A percentile compares a stretch with the other conserved stretches of the same genome.
Conservation (phyloP, 306 rosid species). For the Inga oerstediana region DNA sequence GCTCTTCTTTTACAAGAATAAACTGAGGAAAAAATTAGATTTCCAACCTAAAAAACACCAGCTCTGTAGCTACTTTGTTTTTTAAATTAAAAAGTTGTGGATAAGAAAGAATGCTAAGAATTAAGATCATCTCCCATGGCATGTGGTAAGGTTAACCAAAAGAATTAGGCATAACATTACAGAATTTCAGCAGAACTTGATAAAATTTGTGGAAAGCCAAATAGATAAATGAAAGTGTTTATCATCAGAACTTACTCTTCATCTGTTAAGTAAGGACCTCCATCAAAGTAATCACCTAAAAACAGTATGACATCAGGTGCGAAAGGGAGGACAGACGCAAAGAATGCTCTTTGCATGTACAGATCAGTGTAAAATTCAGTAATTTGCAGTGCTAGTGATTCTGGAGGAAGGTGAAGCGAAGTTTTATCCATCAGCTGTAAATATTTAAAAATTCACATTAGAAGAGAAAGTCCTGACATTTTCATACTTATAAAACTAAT, state of each 20-base stretch:
- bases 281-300: conserved; percentile 86
- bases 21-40: background rate
- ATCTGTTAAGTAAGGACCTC: conserved; percentile 69
- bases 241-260: conserved; percentile 67
- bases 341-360: conserved; percentile 81
- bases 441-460: conserved; percentile 23
- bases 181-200: conserved; percentile 22
- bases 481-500: background rate
- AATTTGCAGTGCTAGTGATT: conserved; percentile 69
- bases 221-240: background rate
- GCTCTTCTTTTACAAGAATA: background rate
- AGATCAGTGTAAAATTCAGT: conserved; percentile 80
- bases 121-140: background rate
- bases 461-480: conserved; percentile 17
- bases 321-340: conserved; percentile 65
- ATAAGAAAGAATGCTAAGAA: conserved; percentile 6
- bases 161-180: conserved; percentile 14
- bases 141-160: background rate
- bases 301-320: conserved; percentile 73
- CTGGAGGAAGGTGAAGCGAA: conserved; percentile 65
- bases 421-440: conserved; percentile 86
- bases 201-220: conserved; percentile 17
- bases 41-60: conserved; percentile 1
- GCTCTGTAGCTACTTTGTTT: conserved; percentile 20
- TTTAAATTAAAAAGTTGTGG: conserved; percentile 9